Percentiles rank a stretch among this genome's conserved stretches.
phyloP scores from a whole-genome alignment of 2,329 filamentous ascomycete genomes.

The Pseudogymnoascus sp. region DNA sequence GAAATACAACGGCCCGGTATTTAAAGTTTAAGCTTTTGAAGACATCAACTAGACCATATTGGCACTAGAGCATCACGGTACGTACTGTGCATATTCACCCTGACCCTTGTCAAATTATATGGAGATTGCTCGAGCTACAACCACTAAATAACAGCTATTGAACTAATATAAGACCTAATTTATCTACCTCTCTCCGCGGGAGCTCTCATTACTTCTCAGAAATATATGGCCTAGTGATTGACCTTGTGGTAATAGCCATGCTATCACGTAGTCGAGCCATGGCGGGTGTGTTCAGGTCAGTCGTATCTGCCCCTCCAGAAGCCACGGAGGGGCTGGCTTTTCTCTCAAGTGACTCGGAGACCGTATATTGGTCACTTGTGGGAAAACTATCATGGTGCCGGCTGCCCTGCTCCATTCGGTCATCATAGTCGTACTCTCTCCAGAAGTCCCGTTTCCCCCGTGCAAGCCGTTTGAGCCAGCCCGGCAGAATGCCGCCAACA shows the following conservation, averaged over 20 bases:
- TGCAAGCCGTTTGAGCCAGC: slow-evolving; percentile 59
- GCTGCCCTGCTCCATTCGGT: not conserved
- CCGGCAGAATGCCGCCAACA: slow-evolving; percentile 67
- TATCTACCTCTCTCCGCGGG: not conserved
- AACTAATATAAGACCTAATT: not conserved
- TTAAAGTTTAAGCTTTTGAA: slow-evolving; percentile 5
- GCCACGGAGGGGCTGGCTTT: not conserved
- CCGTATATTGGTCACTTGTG: not conserved
- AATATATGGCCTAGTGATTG: not conserved
- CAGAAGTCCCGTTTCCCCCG: slow-evolving; percentile 70
- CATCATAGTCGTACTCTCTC: slow-evolving; percentile 36
- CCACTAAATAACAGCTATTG: not conserved
- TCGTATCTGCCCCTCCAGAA: not conserved
- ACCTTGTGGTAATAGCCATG: not conserved
- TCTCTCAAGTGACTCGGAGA: not conserved
- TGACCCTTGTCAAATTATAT: slow-evolving; percentile 2
- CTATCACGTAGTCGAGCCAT: slow-evolving; percentile 6
- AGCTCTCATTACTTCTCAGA: not conserved
- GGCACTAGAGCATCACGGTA: not conserved
- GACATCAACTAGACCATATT: not conserved
- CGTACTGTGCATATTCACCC: not conserved
- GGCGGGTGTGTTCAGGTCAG: not conserved
- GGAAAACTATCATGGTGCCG: not conserved
- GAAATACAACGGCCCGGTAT: not conserved
- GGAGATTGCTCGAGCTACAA: not conserved